Conservation (phyloP, 1,284 basidiomycete species). For the Entoloma clypeatum region DNA sequence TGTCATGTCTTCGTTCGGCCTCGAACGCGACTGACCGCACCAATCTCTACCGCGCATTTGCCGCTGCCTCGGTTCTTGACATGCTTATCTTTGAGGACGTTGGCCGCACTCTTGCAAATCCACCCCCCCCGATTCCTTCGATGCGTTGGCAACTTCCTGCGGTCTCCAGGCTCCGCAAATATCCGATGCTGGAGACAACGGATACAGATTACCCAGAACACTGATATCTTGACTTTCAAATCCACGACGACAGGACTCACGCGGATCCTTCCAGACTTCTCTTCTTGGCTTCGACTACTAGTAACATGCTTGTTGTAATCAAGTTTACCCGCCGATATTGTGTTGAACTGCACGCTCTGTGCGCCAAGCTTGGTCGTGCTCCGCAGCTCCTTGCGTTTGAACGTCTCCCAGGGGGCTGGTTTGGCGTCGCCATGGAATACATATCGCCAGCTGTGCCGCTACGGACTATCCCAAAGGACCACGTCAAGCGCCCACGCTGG, state of each 20-base stretch:
- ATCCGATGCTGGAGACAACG: neutral
- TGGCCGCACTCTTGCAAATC: conserved; percentile 1
- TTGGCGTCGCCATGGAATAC: conserved; percentile 22
- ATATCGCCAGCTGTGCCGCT: conserved; percentile 7
- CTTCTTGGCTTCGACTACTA: conserved; percentile 7
- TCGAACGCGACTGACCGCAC: conserved; percentile 14
- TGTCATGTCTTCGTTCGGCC: conserved; percentile 16
- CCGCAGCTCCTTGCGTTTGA: conserved; percentile 19
- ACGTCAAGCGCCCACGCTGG: conserved; percentile 11
- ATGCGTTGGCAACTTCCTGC: conserved; percentile 10
- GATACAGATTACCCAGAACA: conserved; percentile 5
- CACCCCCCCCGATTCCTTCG: conserved; percentile 8
- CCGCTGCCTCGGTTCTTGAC: conserved; percentile 13
- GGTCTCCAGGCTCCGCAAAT: conserved; percentile 9
- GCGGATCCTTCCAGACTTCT: conserved; percentile 7
- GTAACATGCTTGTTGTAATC: conserved; percentile 4
- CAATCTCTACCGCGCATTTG: conserved; percentile 16
- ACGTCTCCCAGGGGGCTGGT: conserved; percentile 23
- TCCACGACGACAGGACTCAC: conserved; percentile 7
- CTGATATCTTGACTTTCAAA: conserved; percentile 11
- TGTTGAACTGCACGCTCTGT: conserved; percentile 6
- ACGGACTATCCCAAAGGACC: conserved; percentile 2
- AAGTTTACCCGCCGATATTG: conserved; percentile 7
- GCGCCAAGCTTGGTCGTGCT: conserved; percentile 15
- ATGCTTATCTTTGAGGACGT: conserved; percentile 13